Conservation (phyloP, 2,329 filamentous ascomycete species). For the Aspergillus puulaauensis region DNA sequence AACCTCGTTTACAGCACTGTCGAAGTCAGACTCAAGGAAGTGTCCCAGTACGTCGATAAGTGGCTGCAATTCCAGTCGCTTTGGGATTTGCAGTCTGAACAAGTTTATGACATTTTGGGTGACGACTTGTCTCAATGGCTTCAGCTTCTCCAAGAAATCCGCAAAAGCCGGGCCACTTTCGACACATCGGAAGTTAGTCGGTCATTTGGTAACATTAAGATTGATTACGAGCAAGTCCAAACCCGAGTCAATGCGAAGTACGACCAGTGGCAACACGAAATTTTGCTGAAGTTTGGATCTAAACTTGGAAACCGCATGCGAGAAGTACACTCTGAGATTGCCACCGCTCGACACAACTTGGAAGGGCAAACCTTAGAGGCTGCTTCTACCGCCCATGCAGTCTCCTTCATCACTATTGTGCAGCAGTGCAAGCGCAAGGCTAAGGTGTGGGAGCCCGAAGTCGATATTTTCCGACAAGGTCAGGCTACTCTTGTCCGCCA, state of each 20-base stretch:
- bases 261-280: conserved; percentile 99
- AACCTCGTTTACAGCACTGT: conserved; percentile 78
- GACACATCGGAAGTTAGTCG: conserved; percentile 94
- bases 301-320: conserved; percentile 88
- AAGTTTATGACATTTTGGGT: conserved; percentile 88
- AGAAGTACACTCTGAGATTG: conserved; percentile 87
- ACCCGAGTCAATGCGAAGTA: conserved; percentile 99
- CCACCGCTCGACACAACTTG: conserved; percentile 84
- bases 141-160: conserved; percentile 92
- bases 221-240: conserved; percentile 98
- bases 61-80: conserved; percentile 98
- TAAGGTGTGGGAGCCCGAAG: conserved; percentile 90
- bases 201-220: conserved; percentile 88
- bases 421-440: conserved; percentile 95
- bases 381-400: conserved; percentile 92
- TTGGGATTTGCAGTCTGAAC: conserved; percentile 95
- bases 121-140: conserved; percentile 92
- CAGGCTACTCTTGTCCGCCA: conserved; percentile 89
- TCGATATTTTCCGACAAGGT: conserved; percentile 93
- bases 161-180: conserved; percentile 92
- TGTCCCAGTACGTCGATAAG: conserved; percentile 87
- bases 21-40: conserved; percentile 76
- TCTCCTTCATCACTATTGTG: conserved; percentile 97
- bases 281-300: conserved; percentile 86
- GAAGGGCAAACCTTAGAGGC: conserved; percentile 91